These are phyloP conservation scores for Gynochthodes officinalis DNA, from an alignment of 257 asterid genomes.

Conservation along the genomic window DNA sequence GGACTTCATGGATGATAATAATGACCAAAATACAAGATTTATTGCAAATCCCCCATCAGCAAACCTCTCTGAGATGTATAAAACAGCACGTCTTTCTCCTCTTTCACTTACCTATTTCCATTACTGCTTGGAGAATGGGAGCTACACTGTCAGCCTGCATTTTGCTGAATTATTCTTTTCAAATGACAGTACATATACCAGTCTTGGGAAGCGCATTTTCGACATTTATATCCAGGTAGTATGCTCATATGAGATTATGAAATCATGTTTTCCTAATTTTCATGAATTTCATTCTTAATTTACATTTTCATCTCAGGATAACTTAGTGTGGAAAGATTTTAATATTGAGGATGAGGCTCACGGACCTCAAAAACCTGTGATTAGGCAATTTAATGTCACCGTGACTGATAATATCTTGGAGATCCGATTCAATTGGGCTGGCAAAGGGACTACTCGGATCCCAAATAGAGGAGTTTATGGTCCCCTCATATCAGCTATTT, in stretches of 20 bases:
- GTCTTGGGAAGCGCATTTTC: conserved; percentile 75
- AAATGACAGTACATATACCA: conserved; percentile 52
- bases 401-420: conserved; percentile 63
- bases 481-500: conserved; percentile 78
- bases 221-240: conserved; percentile 81
- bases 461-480: conserved; percentile 82
- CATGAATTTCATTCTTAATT: not conserved
- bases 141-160: conserved; percentile 65
- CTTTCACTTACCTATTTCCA: conserved; percentile 71
- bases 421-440: conserved; percentile 75
- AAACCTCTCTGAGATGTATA: conserved; percentile 59
- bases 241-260: not conserved
- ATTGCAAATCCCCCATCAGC: conserved; percentile 26
- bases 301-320: conserved; percentile 44
- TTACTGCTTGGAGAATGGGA: conserved; percentile 82
- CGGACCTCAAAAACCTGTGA: conserved; percentile 59
- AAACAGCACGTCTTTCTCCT: conserved; percentile 72
- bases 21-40: conserved; percentile 48
- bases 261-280: not conserved
- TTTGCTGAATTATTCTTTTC: conserved; percentile 72
- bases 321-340: conserved; percentile 53
- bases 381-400: conserved; percentile 42
- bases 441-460: conserved; percentile 78
- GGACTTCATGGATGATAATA: conserved; percentile 73
- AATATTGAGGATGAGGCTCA: conserved; percentile 65